phyloP scores from a whole-genome alignment of 495 filamentous ascomycete species.

The Lophiostoma macrostomum region DNA sequence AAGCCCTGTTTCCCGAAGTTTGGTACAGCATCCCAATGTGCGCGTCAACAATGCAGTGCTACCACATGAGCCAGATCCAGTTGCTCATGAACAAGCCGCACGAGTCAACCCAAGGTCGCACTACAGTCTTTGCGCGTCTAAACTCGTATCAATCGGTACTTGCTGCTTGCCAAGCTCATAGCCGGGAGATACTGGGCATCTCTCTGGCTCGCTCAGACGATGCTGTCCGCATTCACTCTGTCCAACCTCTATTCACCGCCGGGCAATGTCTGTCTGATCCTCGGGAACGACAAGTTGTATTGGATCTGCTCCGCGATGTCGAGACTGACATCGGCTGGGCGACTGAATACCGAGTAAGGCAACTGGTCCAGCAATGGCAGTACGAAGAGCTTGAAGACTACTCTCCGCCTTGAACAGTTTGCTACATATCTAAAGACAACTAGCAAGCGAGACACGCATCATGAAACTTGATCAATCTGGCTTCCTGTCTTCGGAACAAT shows the following conservation, averaged over 20 bases:
- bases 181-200: conserved; percentile 46
- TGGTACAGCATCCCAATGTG: conserved; percentile 65
- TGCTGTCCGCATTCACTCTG: conserved; percentile 56
- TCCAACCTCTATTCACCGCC: conserved; percentile 61
- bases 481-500: too few relatives aligned
- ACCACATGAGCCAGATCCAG: conserved; percentile 63
- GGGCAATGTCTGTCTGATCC: conserved; percentile 56
- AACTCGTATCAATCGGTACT: conserved; percentile 55
- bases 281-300: conserved; percentile 50
- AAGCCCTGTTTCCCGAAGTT: conserved; percentile 52
- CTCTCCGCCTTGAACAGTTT: too few relatives aligned
- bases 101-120: conserved; percentile 51
- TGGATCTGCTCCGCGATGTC: conserved; percentile 55
- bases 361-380: conserved; percentile 57
- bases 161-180: conserved; percentile 54
- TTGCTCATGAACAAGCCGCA: conserved; percentile 62
- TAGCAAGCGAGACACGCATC: neutral
- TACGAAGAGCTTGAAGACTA: conserved; percentile 41
- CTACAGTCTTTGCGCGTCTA: conserved; percentile 51
- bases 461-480: neutral
- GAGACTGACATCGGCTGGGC: conserved; percentile 62
- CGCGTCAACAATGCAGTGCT: conserved; percentile 62
- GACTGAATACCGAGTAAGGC: conserved; percentile 58
- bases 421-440: too few relatives aligned
- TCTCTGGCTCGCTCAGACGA: conserved; percentile 52